Base-by-base conservation (phyloP, 106 monocot genomes). In the Ottelia alismoides region DNA sequence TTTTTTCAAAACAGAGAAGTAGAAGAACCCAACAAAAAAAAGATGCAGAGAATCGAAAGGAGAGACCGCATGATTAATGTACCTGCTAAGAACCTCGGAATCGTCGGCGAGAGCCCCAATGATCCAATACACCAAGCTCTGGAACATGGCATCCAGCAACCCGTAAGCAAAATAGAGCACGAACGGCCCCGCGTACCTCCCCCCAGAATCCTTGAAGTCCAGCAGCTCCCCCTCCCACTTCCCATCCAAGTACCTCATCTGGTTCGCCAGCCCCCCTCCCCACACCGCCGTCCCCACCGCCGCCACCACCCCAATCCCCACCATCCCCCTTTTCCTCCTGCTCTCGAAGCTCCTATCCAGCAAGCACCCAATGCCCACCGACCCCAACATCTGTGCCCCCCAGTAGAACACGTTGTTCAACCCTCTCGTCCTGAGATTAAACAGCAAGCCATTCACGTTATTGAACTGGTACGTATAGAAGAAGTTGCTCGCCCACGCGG, bases 401-500 rank as follows among this genome's bases (percentile, higher is more conserved):
- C 94, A 94, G 60, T 94, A 94, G 88, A 84, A 88, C 1, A 84
- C 76, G 45, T 94, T 94, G 78, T 88, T 94, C 29, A 94, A 56
- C 22, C 94, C 94, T 20, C 77, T 75, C 28, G 94, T 94, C 10
- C 94, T 61, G 19, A 94, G 79, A 27, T 58, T 81, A 81, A 94
- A 94, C 27, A 94, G 46, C 29, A 60, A 25, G 2, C 84, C 94
- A 23, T 94, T 88, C 10, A 94, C 94, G 49, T 94, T 81, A 76
- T 94, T 94, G 84, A 94, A 94, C 62, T 94, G 94, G 78, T 94
- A 94, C 40, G 55, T 81, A 67, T 94, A 94, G 84, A 94, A 94
- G 76, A 94, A 94, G 65, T 94, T 94, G 78, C 88, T 88, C 12
- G 78, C 88, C 96, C 96, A 96, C 0, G 96, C 74, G 17, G 96